Evolutionary conservation across 2,329 filamentous ascomycete species (phyloP), one percentile per base, ranked within the genome.

Genomic region (Pseudogymnoascus destructans): DNA sequence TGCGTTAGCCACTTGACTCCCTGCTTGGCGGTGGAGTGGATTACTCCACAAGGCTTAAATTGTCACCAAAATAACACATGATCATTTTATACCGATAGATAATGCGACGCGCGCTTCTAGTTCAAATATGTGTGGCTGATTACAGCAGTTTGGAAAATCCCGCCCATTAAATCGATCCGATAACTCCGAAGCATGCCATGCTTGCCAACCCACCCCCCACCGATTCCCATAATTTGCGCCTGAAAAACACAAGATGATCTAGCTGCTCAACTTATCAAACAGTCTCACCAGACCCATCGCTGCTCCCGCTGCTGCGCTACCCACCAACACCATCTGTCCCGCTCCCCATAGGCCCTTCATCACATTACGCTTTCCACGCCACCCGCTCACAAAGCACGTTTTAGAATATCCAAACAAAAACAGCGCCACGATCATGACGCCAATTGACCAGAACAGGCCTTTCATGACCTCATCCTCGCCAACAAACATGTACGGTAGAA

Each of bases 351-450:
- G 68, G 7, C 63, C 65, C 5, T 49, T 60, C 27, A 61, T 58
- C 52, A 70, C 63, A 35, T 63, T 64, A 54, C 59, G 62, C n/a
- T 62, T 63, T 35, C 61, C 66, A 21, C 59, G 62, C 65, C 64
- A 69, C 56, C 72, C 73, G 1, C 68, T 74, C 0, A 80, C 74
- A 10, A 80, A 72, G 30, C 66, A 77, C 17, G 81, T 84, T 73
- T 86, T 86, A 58, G 76, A 73, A 64, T 82, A 84, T n/a, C 84
- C 84, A 66, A 87, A 87, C 2, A 72, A 68, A 58, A 86, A 77
- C 42, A 87, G 69, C 1, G 81, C 78, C 6, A 82, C 66, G 10
- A 80, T 75, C 65, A 84, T 86, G 57, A 86, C 75, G 3, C 68
- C 75, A 23, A 85, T 75, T 21, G 80, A 84, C 60, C 80, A 78